Conservation (phyloP, 495 filamentous ascomycete species). For the Trichoderma asperelloides region DNA sequence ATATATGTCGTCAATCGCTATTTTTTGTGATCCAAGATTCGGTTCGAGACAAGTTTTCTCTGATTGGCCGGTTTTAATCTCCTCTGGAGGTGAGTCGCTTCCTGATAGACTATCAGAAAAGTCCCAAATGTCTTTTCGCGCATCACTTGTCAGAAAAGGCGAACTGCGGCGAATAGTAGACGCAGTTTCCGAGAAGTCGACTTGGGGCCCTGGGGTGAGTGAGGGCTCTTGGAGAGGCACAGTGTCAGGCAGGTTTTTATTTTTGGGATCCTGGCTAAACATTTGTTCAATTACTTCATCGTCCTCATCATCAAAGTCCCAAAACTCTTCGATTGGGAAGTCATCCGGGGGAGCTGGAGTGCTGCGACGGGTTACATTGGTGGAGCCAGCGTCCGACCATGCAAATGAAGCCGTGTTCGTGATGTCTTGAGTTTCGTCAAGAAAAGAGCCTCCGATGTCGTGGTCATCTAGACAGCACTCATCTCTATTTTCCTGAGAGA, state of each 20-base stretch:
- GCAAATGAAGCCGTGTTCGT: not conserved
- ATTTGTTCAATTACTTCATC: not conserved
- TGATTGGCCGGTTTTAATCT: not conserved
- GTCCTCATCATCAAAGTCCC: conserved; percentile 3
- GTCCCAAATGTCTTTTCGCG: not conserved
- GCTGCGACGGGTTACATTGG: not conserved
- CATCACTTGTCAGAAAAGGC: not conserved
- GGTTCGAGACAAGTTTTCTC: not conserved
- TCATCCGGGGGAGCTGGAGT: not conserved
- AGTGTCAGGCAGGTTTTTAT: not conserved
- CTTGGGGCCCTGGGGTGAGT: not conserved
- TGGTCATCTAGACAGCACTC: not conserved
- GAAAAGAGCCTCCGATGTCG: not conserved
- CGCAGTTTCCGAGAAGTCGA: conserved; percentile 9
- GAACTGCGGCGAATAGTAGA: conserved; percentile 6
- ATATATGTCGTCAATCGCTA: not conserved
- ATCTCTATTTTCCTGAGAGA: not conserved
- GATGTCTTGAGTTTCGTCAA: not conserved
- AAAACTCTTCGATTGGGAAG: not conserved
- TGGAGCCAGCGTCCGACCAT: not conserved
- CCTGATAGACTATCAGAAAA: not conserved
- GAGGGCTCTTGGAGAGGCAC: not conserved
- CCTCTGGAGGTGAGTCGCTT: not conserved
- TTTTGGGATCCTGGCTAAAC: not conserved
- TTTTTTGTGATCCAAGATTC: not conserved